Evolutionary conservation across 139 green algal genomes (phyloP).

Genomic region (Tetraselmis striata): DNA sequence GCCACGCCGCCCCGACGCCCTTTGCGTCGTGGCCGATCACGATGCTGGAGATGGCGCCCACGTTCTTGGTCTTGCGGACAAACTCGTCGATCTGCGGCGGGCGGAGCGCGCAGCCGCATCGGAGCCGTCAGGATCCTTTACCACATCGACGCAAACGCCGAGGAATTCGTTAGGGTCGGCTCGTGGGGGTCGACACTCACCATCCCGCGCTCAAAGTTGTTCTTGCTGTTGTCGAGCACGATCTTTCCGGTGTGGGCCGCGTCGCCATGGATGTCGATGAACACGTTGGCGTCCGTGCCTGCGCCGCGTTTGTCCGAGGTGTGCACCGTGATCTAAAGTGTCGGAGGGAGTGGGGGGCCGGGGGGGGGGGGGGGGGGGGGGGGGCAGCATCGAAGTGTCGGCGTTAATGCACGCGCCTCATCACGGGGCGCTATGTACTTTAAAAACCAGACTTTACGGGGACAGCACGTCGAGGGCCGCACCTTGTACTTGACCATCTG

Average conservation of each 20-base stretch:
- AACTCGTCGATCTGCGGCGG: conserved; percentile 57
- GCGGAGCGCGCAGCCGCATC: too few species aligned
- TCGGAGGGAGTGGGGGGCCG: too few species aligned
- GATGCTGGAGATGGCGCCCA: conserved; percentile 31
- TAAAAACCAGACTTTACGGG: too few species aligned
- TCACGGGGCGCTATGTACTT: too few species aligned
- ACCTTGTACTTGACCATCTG: conserved; percentile 32
- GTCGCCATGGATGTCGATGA: conserved; percentile 37
- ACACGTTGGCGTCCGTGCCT: conserved; percentile 40
- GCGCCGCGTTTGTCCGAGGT: background rate
- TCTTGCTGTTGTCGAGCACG: conserved; percentile 24
- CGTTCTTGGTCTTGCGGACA: conserved; percentile 31
- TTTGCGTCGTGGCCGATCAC: conserved; percentile 1
- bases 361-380: too few species aligned
- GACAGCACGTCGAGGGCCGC: background rate
- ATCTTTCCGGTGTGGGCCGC: conserved; percentile 15
- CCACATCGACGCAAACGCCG: too few species aligned
- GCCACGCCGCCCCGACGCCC: conserved; percentile 14
- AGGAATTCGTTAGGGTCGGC: too few species aligned
- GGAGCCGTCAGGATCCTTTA: too few species aligned
- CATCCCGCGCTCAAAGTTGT: conserved; percentile 53
- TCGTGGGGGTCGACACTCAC: too few species aligned
- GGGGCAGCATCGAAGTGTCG: too few species aligned
- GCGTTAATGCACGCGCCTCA: too few species aligned
- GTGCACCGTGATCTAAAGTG: background rate